A percentile compares a stretch with the other conserved stretches of the same genome.
Conservation (phyloP, 176 grass and related monocot species). For the Dactylis glomerata region DNA sequence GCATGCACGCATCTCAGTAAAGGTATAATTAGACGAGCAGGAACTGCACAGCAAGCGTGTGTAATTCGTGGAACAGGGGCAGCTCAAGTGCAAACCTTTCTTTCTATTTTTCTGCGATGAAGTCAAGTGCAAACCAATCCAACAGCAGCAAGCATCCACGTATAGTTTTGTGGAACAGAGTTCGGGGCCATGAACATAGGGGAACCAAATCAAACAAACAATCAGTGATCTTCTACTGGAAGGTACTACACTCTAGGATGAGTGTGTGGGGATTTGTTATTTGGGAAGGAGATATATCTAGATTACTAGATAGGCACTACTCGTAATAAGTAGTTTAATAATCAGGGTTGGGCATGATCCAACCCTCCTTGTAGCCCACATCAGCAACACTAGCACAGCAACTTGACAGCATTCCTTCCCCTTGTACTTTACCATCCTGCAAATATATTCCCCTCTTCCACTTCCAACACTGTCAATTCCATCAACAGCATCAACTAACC, state of each 20-base stretch:
- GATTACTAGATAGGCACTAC: neutral
- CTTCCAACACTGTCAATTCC: neutral
- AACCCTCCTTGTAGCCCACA: conserved; percentile 15
- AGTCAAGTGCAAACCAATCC: neutral
- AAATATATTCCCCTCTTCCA: neutral
- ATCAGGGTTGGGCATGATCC: conserved; percentile 1
- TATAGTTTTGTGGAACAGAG: neutral
- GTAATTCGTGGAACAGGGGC: neutral
- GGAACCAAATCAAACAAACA: neutral
- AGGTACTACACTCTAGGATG: neutral
- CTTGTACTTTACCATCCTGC: conserved; percentile 28
- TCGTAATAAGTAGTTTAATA: conserved; percentile 2
- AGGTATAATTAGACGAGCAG: neutral
- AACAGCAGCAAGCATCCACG: neutral
- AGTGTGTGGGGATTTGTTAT: neutral
- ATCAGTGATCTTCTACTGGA: neutral
- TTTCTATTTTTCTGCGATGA: too few species aligned
- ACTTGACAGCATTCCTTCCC: neutral
- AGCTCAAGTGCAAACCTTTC: neutral
- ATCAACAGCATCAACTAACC: neutral
- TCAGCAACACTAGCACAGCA: neutral
- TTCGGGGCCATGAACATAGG: neutral
- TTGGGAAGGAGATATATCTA: neutral
- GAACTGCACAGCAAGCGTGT: neutral
- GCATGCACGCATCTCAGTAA: neutral